A percentile compares a stretch with the other conserved stretches of the same genome.
Evolutionary conservation across 2,329 filamentous ascomycete genomes (phyloP).

Genomic region (Zelopaecilomyces penicillatus): DNA sequence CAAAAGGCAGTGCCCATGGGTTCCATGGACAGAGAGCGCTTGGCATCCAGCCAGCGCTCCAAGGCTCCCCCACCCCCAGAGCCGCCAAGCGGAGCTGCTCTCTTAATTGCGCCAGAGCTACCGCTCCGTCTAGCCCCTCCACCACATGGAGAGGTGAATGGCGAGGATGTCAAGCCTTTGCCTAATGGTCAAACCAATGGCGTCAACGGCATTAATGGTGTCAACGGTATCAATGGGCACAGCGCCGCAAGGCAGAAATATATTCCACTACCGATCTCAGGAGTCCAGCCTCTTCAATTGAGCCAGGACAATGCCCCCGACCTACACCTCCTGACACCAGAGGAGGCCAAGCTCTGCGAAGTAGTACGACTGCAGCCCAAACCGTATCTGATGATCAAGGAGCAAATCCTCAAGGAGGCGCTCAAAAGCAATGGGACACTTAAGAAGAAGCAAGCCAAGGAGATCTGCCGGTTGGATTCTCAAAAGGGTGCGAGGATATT

Average conservation of each 20-base stretch:
- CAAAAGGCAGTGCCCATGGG: slow-evolving; percentile 65
- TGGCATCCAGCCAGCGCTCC: slow-evolving; percentile 62
- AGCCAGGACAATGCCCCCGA: slow-evolving; percentile 72
- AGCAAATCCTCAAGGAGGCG: slow-evolving; percentile 82
- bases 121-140: slow-evolving; percentile 46
- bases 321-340: slow-evolving; percentile 73
- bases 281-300: slow-evolving; percentile 56
- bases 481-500: slow-evolving; percentile 81
- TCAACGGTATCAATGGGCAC: slow-evolving; percentile 31
- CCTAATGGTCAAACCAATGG: slow-evolving; percentile 47
- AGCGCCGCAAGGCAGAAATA: slow-evolving; percentile 40
- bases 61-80: slow-evolving; percentile 61
- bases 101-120: slow-evolving; percentile 72
- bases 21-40: slow-evolving; percentile 71
- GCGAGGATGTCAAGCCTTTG: slow-evolving; percentile 44
- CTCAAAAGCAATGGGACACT: slow-evolving; percentile 79
- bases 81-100: slow-evolving; percentile 63
- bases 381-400: slow-evolving; percentile 90
- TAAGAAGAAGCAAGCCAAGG: slow-evolving; percentile 89
- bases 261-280: slow-evolving; percentile 48
- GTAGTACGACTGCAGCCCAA: slow-evolving; percentile 82
- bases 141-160: slow-evolving; percentile 30
- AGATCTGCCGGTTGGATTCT: slow-evolving; percentile 74
- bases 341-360: slow-evolving; percentile 81
- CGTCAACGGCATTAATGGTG: slow-evolving; percentile 38